Evolutionary conservation across 768 basidiomycete genomes (phyloP).

Genomic region (Amanita pseudoporphyria): DNA sequence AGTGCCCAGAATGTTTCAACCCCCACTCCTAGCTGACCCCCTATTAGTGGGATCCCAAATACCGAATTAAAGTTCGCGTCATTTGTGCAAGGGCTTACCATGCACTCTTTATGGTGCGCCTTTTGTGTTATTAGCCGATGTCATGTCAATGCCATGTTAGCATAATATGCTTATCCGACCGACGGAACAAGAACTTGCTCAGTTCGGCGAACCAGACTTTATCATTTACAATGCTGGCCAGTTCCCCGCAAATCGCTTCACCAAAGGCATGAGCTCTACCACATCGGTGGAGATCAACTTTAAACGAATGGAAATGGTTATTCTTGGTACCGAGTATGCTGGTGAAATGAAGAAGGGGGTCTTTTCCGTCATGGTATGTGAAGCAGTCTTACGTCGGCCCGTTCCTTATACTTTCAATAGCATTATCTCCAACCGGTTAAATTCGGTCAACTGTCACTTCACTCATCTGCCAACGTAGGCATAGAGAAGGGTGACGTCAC

Average conservation of each 20-base stretch:
- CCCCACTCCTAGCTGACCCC: constrained; percentile 7
- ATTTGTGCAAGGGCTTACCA: constrained; percentile 98
- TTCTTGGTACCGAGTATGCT: constrained; percentile 95
- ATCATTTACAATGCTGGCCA: constrained; percentile 99
- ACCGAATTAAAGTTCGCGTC: constrained; percentile 99
- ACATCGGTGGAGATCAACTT: constrained; percentile 99
- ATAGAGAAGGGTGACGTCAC: constrained; percentile 86
- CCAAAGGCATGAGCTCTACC: constrained; percentile 98
- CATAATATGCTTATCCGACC: constrained; percentile 99
- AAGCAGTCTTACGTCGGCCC: neutral
- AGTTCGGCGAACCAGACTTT: constrained; percentile 97
- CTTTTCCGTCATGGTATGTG: constrained; percentile 88
- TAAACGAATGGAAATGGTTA: constrained; percentile 99
- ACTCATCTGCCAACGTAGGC: constrained; percentile 97
- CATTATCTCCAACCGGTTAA: constrained; percentile 99
- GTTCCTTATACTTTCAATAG: constrained; percentile 21
- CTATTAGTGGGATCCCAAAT: constrained; percentile 90
- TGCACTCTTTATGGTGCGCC: constrained; percentile 91
- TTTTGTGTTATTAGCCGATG: constrained; percentile 10
- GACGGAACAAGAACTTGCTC: constrained; percentile 84
- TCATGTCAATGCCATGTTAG: constrained; percentile 25
- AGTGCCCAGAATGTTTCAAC: constrained; percentile 16
- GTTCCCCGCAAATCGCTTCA: constrained; percentile 99
- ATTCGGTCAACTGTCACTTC: constrained; percentile 94
- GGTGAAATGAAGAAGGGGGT: constrained; percentile 99